These are phyloP conservation scores for Calonectria pteridis DNA, from an alignment of 2,329 filamentous ascomycete genomes.

Conservation along the genomic window DNA sequence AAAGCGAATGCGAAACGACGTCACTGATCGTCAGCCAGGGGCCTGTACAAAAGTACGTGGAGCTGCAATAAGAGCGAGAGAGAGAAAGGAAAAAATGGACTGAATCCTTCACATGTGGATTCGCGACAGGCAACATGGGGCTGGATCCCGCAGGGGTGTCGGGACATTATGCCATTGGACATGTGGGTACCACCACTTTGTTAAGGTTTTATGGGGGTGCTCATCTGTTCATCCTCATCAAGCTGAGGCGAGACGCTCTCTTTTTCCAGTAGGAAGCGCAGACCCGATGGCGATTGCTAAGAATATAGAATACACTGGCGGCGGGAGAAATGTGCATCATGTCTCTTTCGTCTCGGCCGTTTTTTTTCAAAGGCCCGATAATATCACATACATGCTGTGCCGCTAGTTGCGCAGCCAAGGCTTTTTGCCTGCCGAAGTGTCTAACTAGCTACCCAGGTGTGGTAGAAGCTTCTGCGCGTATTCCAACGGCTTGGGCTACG, in stretches of 20 bases:
- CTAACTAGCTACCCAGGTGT: background rate
- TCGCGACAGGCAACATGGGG: background rate
- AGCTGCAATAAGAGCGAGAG: background rate
- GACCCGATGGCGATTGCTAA: background rate
- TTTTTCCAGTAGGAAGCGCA: background rate
- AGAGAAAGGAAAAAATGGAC: background rate
- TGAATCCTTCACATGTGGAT: background rate
- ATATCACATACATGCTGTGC: background rate
- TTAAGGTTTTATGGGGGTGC: constrained; percentile 5
- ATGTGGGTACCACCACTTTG: background rate
- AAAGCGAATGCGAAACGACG: background rate
- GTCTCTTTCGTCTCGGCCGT: background rate
- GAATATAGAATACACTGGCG: background rate
- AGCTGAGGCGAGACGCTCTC: background rate
- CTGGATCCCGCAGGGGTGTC: background rate
- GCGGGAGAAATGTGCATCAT: background rate
- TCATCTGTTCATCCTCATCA: background rate
- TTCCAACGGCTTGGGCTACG: background rate
- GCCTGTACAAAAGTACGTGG: background rate
- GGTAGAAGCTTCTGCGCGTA: background rate
- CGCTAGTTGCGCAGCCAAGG: background rate
- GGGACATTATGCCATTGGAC: background rate
- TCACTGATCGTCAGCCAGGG: background rate
- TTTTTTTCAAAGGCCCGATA: background rate
- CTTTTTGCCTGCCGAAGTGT: background rate